Evolutionary conservation across 1,139 yeast genomes (phyloP), one percentile per base, ranked within the genome.

Genomic region (Suhomyces taliae): DNA sequence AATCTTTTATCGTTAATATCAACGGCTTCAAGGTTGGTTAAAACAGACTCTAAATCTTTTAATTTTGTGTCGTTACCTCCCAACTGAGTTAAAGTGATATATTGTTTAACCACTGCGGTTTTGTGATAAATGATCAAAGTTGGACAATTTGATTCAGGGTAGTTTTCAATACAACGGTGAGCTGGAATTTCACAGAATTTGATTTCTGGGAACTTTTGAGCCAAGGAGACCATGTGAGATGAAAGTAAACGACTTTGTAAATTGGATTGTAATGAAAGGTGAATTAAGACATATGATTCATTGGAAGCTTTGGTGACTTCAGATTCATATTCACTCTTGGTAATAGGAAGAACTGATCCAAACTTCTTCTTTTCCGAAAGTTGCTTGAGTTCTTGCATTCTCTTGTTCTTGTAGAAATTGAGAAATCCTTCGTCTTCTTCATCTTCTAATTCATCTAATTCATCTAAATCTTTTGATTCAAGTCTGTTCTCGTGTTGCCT

Each of bases 161-260:
- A 93, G 61, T 85, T 83, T 59, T 91, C 98, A 53, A 91, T 87
- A 49, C 97, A 95, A 65, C 97, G 82, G 52, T 82, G 78, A 19
- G 89, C 97, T 11, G 89, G 87, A 43, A 93, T 93, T 56, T 93
- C 97, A 39, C 91, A 93, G 61, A 93, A 86, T 67, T 93, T 93
- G 58, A 93, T 69, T 58, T 93, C 97, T n/a, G 83, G 81, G 57
- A 77, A 87, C 55, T 79, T 83, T 1, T 60, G 52, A 0, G 95
- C 88, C 37, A 82, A 59, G 32, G 68, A 64, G 8, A 64, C 64
- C 51, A 87, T 74, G 29, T 87, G 61, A 1, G 82, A 77, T 0
- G 83, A 69, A 42, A 90, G 70, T 11, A 91, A 69, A 52, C 95
- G 76, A 44, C 93, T 85, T 64, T 90, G 97, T 33, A 86, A 63